Evolutionary conservation across 192 early-diverging fungal genomes (phyloP), one percentile per base, ranked within the genome.

Genomic region (Backusella macrospora): DNA sequence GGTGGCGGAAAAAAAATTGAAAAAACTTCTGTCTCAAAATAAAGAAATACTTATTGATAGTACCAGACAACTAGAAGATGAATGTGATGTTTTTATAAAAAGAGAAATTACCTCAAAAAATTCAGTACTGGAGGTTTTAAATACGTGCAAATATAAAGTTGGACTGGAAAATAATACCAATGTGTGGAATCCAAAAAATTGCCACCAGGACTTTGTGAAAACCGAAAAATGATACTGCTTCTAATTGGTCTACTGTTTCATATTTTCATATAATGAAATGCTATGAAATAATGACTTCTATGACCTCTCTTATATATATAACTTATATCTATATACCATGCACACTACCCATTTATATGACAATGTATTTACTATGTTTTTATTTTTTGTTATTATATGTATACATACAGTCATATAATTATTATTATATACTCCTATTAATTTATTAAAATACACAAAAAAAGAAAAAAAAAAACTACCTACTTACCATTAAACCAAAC

Each of bases 1-100:
- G 18, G 84, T 85, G 16, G 84, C 82, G 5, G 82, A 82, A 40
- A 85, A 85, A 70, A 83, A 85, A 45, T 63, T 87, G 46, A 87
- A 82, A 71, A 63, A 69, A 49, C 26, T 59, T 59, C 21, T 59
- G 52, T 59, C 9, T 29, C 52, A 59, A 26, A 59, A 59, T 34
- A 2, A 34, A 23, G 26, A 59, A 52, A 16, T 21, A 18, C 49
- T 18, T 52, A 18, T 3, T 9, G 2, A 7, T n/a, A 0, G 9
- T 1, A 3, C 18, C 42, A 6, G 4, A 43, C 42, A 43, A 10
- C 10, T 43, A 43, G 42, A 10, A 0, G 18, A 9, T 9, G 29
- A 34, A 34, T 34, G 29, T 34, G 49, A 18, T 9, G 48, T 18
- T 18, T 8, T 18, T 49, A 6, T 49, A 18, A 49, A 49, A 14